Percentiles rank a stretch among this genome's conserved stretches.
phyloP scores from a whole-genome alignment of 2,329 filamentous ascomycete species.

The Byssoonygena ceratinophila region DNA sequence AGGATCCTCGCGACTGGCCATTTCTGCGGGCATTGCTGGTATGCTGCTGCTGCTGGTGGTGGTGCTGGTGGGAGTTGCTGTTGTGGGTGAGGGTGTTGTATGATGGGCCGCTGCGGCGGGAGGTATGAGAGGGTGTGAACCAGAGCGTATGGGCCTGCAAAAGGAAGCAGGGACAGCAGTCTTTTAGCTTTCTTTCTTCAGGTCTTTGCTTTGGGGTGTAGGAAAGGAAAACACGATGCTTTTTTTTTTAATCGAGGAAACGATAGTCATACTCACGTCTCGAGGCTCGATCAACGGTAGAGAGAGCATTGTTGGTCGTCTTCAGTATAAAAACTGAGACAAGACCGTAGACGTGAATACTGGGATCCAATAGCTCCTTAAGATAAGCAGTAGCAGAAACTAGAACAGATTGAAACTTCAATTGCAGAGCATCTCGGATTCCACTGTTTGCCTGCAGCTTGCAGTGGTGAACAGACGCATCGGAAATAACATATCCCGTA shows the following conservation, averaged over 20 bases:
- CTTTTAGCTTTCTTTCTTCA: conserved; percentile 6
- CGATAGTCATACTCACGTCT: conserved; percentile 49
- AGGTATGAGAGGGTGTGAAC: conserved; percentile 55
- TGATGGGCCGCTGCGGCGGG: conserved; percentile 32
- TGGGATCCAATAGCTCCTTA: too few relatives aligned
- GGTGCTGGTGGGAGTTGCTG: conserved; percentile 16
- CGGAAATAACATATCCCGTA: too few relatives aligned
- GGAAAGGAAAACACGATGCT: too few relatives aligned
- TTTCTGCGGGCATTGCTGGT: conserved; percentile 22
- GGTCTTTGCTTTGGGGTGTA: too few relatives aligned
- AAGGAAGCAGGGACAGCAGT: not conserved
- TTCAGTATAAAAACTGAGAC: not conserved
- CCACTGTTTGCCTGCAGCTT: too few relatives aligned
- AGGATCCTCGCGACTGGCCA: conserved; percentile 18
- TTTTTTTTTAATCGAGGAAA: not conserved
- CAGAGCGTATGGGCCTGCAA: conserved; percentile 59
- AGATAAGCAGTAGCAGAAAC: too few relatives aligned
- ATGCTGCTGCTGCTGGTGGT: conserved; percentile 21
- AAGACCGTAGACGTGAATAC: too few relatives aligned
- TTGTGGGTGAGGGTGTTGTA: conserved; percentile 20
- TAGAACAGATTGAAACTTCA: too few relatives aligned
- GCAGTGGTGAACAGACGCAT: too few relatives aligned
- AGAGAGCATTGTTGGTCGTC: conserved; percentile 26
- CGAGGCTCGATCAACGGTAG: conserved; percentile 59
- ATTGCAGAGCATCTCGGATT: too few relatives aligned